Evolutionary conservation across 2,329 filamentous ascomycete genomes (phyloP).

Genomic region (Plenodomus lindquistii): DNA sequence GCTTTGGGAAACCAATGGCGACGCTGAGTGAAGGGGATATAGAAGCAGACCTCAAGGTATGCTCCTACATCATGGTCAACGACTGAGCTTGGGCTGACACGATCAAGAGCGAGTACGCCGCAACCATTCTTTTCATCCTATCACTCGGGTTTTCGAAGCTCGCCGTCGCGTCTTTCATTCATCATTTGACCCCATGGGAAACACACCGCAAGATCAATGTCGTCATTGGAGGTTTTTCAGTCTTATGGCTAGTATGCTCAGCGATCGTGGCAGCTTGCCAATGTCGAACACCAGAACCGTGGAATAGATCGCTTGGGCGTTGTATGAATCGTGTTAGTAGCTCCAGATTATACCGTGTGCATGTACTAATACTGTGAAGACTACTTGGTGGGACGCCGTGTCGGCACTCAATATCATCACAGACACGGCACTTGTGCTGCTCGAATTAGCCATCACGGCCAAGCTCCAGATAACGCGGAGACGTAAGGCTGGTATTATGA

Average conservation of each 20-base stretch:
- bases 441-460: conserved; percentile 21
- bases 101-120: conserved; percentile 29
- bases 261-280: conserved; percentile 18
- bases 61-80: not conserved
- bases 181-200: conserved; percentile 22
- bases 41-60: conserved; percentile 17
- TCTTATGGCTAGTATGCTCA: conserved; percentile 17
- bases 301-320: conserved; percentile 14
- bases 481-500: conserved; percentile 22
- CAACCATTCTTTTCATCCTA: conserved; percentile 26
- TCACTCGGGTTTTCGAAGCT: conserved; percentile 34
- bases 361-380: conserved; percentile 10
- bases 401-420: conserved; percentile 22
- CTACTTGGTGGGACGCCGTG: conserved; percentile 22
- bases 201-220: conserved; percentile 19
- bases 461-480: conserved; percentile 15
- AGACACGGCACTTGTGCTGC: conserved; percentile 23
- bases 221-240: conserved; percentile 8
- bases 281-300: conserved; percentile 21
- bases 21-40: conserved; percentile 11
- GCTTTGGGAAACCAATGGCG: conserved; percentile 24
- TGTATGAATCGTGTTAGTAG: conserved; percentile 23
- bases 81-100: not conserved
- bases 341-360: not conserved
- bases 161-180: conserved; percentile 28